Conservation (phyloP, 2,329 filamentous ascomycete genomes). For the Zasmidium cellare region DNA sequence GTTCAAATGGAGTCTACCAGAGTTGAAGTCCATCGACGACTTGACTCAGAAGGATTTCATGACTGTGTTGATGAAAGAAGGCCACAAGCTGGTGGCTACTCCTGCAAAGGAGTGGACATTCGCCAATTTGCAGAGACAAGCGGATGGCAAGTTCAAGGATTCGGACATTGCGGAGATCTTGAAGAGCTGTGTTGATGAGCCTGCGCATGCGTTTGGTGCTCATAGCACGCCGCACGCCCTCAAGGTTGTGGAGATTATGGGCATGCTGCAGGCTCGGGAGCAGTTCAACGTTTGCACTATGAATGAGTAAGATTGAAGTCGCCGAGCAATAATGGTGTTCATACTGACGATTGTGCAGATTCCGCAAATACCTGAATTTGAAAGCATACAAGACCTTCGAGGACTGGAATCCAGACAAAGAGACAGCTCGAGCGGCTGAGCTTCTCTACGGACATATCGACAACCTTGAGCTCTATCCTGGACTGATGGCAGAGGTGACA, state of each 20-base stretch:
- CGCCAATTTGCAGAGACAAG: slow-evolving; percentile 39
- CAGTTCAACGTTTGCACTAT: slow-evolving; percentile 54
- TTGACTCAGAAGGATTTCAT: slow-evolving; percentile 45
- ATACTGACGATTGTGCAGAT: slow-evolving; percentile 23
- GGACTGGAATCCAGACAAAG: slow-evolving; percentile 38
- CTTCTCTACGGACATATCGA: slow-evolving; percentile 52
- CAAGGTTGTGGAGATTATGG: slow-evolving; percentile 51
- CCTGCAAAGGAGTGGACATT: slow-evolving; percentile 44
- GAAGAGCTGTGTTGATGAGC: slow-evolving; percentile 50
- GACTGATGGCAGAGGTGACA: slow-evolving; percentile 56
- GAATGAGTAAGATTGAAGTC: slow-evolving; percentile 44
- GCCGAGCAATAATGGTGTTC: background rate
- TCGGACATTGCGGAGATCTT: slow-evolving; percentile 46
- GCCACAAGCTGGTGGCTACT: slow-evolving; percentile 37
- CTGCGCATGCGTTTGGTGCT: slow-evolving; percentile 53
- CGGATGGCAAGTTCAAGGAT: slow-evolving; percentile 47
- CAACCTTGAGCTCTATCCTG: slow-evolving; percentile 60
- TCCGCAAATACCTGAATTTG: slow-evolving; percentile 39
- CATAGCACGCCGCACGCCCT: slow-evolving; percentile 49
- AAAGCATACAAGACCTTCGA: slow-evolving; percentile 38
- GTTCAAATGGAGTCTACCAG: slow-evolving; percentile 36
- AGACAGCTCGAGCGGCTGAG: slow-evolving; percentile 41
- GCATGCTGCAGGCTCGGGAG: slow-evolving; percentile 48
- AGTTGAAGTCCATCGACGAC: slow-evolving; percentile 45
- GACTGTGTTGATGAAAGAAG: slow-evolving; percentile 41